Conservation (phyloP, 2,329 filamentous ascomycete species). For the Sporothrix pallida region DNA sequence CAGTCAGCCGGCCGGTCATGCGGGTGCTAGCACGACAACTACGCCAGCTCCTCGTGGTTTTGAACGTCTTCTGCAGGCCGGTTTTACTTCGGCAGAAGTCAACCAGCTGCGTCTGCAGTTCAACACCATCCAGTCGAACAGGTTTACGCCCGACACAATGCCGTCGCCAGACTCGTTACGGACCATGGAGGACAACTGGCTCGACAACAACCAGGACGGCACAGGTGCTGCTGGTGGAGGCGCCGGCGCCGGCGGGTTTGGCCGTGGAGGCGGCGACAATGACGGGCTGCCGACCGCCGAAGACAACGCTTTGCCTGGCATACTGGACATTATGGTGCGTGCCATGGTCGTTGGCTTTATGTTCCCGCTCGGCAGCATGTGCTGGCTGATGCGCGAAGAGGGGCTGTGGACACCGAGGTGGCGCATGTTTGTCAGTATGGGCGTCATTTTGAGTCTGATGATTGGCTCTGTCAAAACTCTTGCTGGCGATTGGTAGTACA, state of each 20-base stretch:
- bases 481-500: conserved; percentile 44
- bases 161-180: conserved; percentile 77
- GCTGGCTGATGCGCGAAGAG: conserved; percentile 85
- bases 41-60: conserved; percentile 76
- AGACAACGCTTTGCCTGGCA: conserved; percentile 55
- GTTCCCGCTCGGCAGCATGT: conserved; percentile 85
- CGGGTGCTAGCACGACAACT: conserved; percentile 38
- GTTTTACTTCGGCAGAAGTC: conserved; percentile 83
- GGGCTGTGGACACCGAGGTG: conserved; percentile 85
- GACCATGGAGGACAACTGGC: conserved; percentile 85
- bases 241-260: conserved; percentile 41
- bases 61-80: conserved; percentile 79
- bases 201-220: conserved; percentile 67
- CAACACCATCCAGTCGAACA: conserved; percentile 78
- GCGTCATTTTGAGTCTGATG: conserved; percentile 77
- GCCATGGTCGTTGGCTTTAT: conserved; percentile 93
- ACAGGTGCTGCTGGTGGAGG: conserved; percentile 48
- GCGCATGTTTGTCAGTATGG: conserved; percentile 84
- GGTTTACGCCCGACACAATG: conserved; percentile 87
- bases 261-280: conserved; percentile 45
- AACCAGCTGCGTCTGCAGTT: conserved; percentile 87
- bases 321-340: conserved; percentile 84
- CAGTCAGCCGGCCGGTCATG: background rate
- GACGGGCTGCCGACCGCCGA: conserved; percentile 52
- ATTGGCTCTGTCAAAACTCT: conserved; percentile 71